Evolutionary conservation across 2,329 filamentous ascomycete species (phyloP).

Genomic region (Trichophyton benhamiae): DNA sequence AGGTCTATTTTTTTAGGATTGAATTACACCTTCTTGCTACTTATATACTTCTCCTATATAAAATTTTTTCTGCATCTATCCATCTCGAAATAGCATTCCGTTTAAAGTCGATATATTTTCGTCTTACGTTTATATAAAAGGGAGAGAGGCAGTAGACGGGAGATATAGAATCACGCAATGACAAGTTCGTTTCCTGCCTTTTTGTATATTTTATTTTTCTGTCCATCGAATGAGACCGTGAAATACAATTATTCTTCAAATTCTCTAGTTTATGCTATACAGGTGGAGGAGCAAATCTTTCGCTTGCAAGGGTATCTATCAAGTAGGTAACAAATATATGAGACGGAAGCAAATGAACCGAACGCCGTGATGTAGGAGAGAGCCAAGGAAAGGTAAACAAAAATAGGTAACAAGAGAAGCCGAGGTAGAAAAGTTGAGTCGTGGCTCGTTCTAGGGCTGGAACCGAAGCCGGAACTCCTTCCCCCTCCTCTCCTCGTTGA

Average conservation of each 20-base stretch:
- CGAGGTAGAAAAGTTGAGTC: background rate
- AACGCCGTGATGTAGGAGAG: background rate
- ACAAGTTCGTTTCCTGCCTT: background rate
- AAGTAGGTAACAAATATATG: background rate
- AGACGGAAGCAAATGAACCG: background rate
- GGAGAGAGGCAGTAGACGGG: background rate
- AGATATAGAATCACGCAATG: background rate
- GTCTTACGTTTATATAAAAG: background rate
- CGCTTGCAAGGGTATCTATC: background rate
- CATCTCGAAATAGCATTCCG: background rate
- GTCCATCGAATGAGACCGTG: background rate
- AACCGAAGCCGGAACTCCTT: conserved; percentile 32
- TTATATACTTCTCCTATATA: background rate
- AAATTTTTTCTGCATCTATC: background rate
- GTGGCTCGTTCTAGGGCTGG: conserved; percentile 22
- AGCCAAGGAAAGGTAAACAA: no score
- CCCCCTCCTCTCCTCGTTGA: conserved; percentile 34
- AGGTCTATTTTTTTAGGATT: no score
- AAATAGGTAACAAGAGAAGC: background rate
- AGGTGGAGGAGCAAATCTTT: background rate
- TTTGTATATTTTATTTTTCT: background rate
- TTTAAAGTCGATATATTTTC: background rate
- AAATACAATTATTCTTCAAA: background rate
- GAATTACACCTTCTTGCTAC: no score
- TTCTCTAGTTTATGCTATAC: background rate